phyloP scores from a whole-genome alignment of 2,329 filamentous ascomycete species.

The Aphanocladium album region DNA sequence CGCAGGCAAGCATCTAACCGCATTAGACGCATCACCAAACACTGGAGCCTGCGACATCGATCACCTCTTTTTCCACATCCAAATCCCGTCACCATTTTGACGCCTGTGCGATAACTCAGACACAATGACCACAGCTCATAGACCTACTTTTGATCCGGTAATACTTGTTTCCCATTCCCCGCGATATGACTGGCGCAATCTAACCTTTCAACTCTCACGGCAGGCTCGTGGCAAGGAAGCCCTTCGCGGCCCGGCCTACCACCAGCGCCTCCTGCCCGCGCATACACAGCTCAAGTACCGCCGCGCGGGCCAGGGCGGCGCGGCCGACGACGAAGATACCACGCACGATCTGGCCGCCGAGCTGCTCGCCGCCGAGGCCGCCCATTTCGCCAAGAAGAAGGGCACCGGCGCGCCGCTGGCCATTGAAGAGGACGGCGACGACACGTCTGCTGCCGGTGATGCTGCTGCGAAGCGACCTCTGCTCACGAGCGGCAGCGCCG shows the following conservation, averaged over 20 bases:
- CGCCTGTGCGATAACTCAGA: background rate
- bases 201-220: slow-evolving; percentile 1
- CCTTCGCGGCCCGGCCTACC: slow-evolving; percentile 86
- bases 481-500: slow-evolving; percentile 17
- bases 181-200: slow-evolving; percentile 16
- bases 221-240: slow-evolving; percentile 92
- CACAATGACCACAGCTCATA: slow-evolving; percentile 62
- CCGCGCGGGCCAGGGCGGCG: slow-evolving; percentile 81
- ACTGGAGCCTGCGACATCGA: background rate
- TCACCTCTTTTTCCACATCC: background rate
- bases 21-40: background rate
- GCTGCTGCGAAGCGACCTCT: slow-evolving; percentile 55
- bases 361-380: slow-evolving; percentile 81
- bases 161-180: slow-evolving; percentile 19
- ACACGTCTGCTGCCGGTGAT: slow-evolving; percentile 25
- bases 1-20: background rate
- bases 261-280: slow-evolving; percentile 90
- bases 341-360: slow-evolving; percentile 80
- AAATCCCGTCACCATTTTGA: background rate
- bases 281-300: slow-evolving; percentile 90
- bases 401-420: slow-evolving; percentile 47
- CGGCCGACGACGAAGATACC: slow-evolving; percentile 63
- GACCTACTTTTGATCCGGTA: slow-evolving; percentile 95
- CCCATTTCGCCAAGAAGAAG: slow-evolving; percentile 80
- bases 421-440: slow-evolving; percentile 44